phyloP scores from a whole-genome alignment of 2,329 filamentous ascomycete species.

The Apiospora malaysiana region DNA sequence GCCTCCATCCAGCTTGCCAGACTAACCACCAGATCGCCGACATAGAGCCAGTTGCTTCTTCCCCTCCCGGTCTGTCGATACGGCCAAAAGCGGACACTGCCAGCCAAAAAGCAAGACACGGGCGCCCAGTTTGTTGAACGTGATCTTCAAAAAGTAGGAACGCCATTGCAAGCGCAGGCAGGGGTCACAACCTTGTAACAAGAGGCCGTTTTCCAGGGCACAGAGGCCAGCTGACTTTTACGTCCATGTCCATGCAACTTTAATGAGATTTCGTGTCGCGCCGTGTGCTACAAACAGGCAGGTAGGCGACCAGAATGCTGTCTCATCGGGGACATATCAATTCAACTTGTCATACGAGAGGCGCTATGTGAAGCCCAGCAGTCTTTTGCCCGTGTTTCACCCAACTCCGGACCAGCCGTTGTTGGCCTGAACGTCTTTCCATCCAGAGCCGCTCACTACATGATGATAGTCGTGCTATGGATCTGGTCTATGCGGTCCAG shows the following conservation, averaged over 20 bases:
- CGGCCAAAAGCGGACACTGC: constrained; percentile 1
- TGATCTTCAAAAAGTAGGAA: constrained; percentile 17
- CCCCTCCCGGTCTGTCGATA: constrained; percentile 1
- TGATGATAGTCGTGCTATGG: constrained; percentile 14
- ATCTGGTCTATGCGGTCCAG: not conserved
- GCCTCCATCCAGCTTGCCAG: not conserved
- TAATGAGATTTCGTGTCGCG: constrained; percentile 17
- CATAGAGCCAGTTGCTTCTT: not conserved
- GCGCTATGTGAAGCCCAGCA: constrained; percentile 10
- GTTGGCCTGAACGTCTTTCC: constrained; percentile 17
- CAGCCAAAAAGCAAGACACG: constrained; percentile 3
- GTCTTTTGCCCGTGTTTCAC: constrained; percentile 11
- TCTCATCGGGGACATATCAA: constrained; percentile 5
- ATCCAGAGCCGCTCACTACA: constrained; percentile 13
- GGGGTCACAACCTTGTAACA: constrained; percentile 17
- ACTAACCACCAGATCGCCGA: not conserved
- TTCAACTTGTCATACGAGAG: constrained; percentile 13
- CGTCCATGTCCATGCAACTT: not conserved
- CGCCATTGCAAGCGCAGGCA: not conserved
- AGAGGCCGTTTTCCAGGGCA: constrained; percentile 11
- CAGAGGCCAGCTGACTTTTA: constrained; percentile 7
- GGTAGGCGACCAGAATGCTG: constrained; percentile 1
- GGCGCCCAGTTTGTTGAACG: not conserved
- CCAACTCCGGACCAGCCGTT: constrained; percentile 4
- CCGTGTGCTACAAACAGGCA: not conserved